Base-by-base conservation (phyloP, 129 eudicot genomes). In the Flaveria sonorensis region DNA sequence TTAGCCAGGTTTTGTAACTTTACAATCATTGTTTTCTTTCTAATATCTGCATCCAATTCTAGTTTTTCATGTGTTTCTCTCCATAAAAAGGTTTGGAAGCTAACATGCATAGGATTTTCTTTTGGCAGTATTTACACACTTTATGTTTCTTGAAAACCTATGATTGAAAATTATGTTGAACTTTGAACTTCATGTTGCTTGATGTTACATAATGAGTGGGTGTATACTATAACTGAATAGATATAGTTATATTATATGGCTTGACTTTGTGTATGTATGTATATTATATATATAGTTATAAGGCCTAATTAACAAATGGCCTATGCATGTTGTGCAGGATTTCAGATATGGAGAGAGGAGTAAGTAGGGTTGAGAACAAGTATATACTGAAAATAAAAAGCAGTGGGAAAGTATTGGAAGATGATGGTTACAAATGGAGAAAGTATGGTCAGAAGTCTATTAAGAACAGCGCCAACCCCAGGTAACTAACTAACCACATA, bases 371-470 rank as follows among this genome's bases (percentile, higher is more conserved):
- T 56, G 93, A 86, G 24, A 84, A 72, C 69, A 89, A 88, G 89
- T 92, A 89, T 43, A 86, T 86, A 40, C 18, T 92, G 83, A 86
- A 81, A 74, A 83, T 88, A 24, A 92, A 83, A 88, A 76, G 84
- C 70, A 78, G 81, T 77, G 88, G 87, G 53, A 82, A 40, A 85
- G 90, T 55, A 5, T 81, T 89, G 89, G 88, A 90, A 10, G 97
- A 92, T 75, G 97, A 92, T 81, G 97, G 97, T 23, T 92, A 92
- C 51, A 92, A 92, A 85, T 92, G 98, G 98, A 85, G 98, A 69
- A 92, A 92, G 56, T 92, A 92, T 76, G 98, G 98, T 72, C 98
- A 92, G 75, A 92, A 92, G 65, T 86, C 92, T 64, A 92, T 92
- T 83, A 92, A 92, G 85, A 92, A 92, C 79, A 92, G 90, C 80